These are phyloP conservation scores for Starmerella roubikii DNA, from an alignment of 805 yeast species.

Conservation along the genomic window DNA sequence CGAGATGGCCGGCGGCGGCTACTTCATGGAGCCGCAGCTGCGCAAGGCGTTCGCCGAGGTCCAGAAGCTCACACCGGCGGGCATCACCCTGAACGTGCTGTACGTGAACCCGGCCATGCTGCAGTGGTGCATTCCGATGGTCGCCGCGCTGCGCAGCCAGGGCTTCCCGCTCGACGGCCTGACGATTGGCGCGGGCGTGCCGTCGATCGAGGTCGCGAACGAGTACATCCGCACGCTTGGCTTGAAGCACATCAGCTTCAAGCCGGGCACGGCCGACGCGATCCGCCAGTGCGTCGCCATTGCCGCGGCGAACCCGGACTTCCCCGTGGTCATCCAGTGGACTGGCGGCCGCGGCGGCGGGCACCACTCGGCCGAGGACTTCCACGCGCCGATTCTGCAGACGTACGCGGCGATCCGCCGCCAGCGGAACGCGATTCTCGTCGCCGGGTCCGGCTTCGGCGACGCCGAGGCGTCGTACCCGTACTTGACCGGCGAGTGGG, in stretches of 20 bases:
- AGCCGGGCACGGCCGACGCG: slow-evolving; percentile 95
- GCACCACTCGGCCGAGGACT: slow-evolving; percentile 97
- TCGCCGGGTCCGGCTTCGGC: slow-evolving; percentile 98
- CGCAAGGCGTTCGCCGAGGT: slow-evolving; percentile 63
- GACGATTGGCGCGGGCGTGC: slow-evolving; percentile 99
- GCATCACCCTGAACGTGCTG: slow-evolving; percentile 81
- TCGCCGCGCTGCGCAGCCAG: slow-evolving; percentile 70
- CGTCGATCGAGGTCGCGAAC: slow-evolving; percentile 90
- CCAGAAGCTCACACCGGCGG: slow-evolving; percentile 62
- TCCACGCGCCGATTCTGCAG: slow-evolving; percentile 93
- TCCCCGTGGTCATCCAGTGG: slow-evolving; percentile 98
- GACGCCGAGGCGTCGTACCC: slow-evolving; percentile 94
- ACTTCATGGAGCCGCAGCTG: slow-evolving; percentile 62
- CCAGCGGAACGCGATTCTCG: slow-evolving; percentile 71
- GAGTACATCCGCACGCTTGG: slow-evolving; percentile 91
- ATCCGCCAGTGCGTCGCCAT: slow-evolving; percentile 74
- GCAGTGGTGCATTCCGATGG: slow-evolving; percentile 97
- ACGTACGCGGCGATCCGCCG: slow-evolving; percentile 93
- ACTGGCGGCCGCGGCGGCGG: slow-evolving; percentile 99
- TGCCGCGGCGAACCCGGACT: slow-evolving; percentile 88
- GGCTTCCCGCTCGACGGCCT: slow-evolving; percentile 94
- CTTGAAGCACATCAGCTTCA: slow-evolving; percentile 83
- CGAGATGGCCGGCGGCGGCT: slow-evolving; percentile 99
- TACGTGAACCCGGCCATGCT: slow-evolving; percentile 95
- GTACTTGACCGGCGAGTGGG: slow-evolving; percentile 95